phyloP scores from a whole-genome alignment of 2,329 filamentous ascomycete genomes.

The Zymoseptoria ardabiliae region DNA sequence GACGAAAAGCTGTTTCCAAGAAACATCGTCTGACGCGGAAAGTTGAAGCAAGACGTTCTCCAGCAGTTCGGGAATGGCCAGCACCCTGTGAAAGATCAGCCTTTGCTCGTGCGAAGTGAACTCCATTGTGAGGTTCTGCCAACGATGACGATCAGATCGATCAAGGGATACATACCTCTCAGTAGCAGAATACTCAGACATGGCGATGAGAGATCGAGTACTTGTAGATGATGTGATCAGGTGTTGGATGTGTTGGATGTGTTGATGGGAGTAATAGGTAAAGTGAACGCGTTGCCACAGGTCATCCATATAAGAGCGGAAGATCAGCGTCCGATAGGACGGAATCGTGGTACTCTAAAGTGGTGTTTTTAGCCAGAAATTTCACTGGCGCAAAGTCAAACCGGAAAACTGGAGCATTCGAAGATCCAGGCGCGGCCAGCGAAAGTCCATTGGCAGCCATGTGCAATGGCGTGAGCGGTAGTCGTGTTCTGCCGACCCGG shows the following conservation, averaged over 20 bases:
- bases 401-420: background rate
- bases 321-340: background rate
- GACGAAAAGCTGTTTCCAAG: conserved; percentile 16
- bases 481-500: background rate
- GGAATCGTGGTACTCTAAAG: background rate
- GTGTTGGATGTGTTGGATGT: background rate
- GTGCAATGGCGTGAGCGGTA: background rate
- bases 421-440: background rate
- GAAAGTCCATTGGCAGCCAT: background rate
- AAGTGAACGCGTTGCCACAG: background rate
- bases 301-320: background rate
- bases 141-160: background rate
- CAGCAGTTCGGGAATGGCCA: conserved; percentile 15
- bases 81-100: background rate
- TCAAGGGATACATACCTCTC: background rate
- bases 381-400: background rate
- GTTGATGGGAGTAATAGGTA: background rate
- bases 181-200: background rate
- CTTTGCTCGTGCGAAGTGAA: background rate
- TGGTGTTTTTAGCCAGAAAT: background rate
- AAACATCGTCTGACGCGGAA: conserved; percentile 7
- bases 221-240: background rate
- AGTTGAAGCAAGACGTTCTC: conserved; percentile 16
- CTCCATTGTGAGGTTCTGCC: too few species aligned
- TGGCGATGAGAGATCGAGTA: background rate